Conservation (phyloP, 306 rosid species). For the Dalbergia cochinchinensis region DNA sequence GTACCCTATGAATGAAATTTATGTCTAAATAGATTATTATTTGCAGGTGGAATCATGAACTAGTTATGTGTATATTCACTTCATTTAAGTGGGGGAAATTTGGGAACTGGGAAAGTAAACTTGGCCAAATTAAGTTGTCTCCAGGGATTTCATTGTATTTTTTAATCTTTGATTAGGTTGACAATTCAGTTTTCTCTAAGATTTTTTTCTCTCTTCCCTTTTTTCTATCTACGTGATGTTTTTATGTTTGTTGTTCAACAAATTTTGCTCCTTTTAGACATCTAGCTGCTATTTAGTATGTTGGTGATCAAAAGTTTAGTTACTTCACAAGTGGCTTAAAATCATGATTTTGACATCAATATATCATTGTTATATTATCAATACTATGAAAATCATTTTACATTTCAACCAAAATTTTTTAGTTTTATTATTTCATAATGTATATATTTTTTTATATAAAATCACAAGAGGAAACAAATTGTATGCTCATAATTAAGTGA, state of each 20-base stretch:
- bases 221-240: neutral
- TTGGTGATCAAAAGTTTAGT: neutral
- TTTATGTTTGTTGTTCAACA: neutral
- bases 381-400: neutral
- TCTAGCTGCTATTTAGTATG: neutral
- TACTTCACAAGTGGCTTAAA: neutral
- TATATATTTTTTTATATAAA: neutral
- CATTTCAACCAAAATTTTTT: neutral
- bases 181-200: neutral
- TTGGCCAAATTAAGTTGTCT: slow-evolving; percentile 25
- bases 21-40: slow-evolving; percentile 34
- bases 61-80: slow-evolving; percentile 13
- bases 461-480: neutral
- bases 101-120: slow-evolving; percentile 24
- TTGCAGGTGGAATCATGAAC: slow-evolving; percentile 34
- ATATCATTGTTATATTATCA: neutral
- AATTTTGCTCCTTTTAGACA: neutral
- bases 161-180: slow-evolving; percentile 22
- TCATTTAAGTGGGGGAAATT: slow-evolving; percentile 34
- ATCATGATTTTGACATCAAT: neutral
- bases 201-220: neutral
- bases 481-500: neutral
- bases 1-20: slow-evolving; percentile 7
- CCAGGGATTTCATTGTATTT: neutral
- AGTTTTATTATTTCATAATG: neutral